Percentiles rank a stretch among this genome's conserved stretches.
These are phyloP conservation scores for Coemansia sp. DNA, from an alignment of 192 early-diverging fungal genomes.

Conservation along the genomic window DNA sequence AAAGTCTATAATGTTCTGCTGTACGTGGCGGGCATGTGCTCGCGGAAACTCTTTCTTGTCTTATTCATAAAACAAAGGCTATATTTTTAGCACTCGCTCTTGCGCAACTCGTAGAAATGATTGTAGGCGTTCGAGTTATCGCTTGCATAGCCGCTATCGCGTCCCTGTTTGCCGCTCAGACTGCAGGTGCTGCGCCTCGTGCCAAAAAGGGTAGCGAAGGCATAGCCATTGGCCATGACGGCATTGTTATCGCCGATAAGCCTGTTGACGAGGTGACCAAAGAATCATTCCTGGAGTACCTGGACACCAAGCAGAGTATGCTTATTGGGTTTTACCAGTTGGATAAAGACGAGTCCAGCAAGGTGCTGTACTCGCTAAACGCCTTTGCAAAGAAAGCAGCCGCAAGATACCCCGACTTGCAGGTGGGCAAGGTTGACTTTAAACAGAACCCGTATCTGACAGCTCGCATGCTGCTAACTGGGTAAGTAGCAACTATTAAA, in stretches of 20 bases:
- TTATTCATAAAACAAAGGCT: no score
- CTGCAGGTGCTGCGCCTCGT: background rate
- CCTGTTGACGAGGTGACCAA: conserved; percentile 17
- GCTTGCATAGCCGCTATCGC: no score
- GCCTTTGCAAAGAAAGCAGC: conserved; percentile 16
- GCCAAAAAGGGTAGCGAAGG: background rate
- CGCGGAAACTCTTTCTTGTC: no score
- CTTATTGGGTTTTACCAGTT: conserved; percentile 25
- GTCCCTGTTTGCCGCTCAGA: no score
- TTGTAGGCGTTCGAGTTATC: no score
- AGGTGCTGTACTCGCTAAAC: conserved; percentile 6
- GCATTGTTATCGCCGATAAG: background rate
- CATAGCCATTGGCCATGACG: conserved; percentile 1
- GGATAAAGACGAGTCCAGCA: conserved; percentile 17
- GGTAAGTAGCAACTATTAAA: conserved; percentile 8
- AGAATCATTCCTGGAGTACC: conserved; percentile 11
- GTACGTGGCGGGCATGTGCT: no score
- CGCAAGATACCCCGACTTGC: conserved; percentile 15
- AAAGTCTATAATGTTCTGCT: no score
- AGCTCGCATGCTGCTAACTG: conserved; percentile 31
- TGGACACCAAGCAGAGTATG: conserved; percentile 16
- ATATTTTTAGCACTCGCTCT: no score
- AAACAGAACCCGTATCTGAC: conserved; percentile 35
- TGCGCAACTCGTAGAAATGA: no score
- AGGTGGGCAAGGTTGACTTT: conserved; percentile 32